Evolutionary conservation across 2,329 filamentous ascomycete genomes (phyloP).

Genomic region (Apiospora malaysiana): DNA sequence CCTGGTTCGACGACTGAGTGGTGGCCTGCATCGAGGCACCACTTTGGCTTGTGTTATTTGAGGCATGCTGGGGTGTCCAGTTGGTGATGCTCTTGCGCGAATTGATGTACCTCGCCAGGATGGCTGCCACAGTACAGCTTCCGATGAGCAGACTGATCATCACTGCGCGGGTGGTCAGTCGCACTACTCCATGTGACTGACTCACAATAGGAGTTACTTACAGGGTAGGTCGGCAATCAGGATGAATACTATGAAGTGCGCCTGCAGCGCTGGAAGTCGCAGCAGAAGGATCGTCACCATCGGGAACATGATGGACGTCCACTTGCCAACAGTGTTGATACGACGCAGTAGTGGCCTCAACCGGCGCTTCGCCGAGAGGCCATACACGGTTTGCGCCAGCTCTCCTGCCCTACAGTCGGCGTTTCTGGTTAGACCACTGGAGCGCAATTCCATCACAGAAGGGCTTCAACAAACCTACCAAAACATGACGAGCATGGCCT

Average conservation of each 20-base stretch:
- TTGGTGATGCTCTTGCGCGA: slow-evolving; percentile 33
- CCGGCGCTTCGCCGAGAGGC: slow-evolving; percentile 25
- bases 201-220: slow-evolving; percentile 24
- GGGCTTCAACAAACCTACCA: slow-evolving; percentile 26
- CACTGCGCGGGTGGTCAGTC: slow-evolving; percentile 23
- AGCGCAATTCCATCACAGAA: neutral
- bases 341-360: slow-evolving; percentile 28
- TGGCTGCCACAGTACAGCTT: slow-evolving; percentile 33
- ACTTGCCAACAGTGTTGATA: slow-evolving; percentile 32
- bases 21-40: slow-evolving; percentile 6
- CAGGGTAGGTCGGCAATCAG: slow-evolving; percentile 35
- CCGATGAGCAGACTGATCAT: slow-evolving; percentile 32
- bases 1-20: neutral
- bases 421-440: neutral
- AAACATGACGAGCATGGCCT: slow-evolving; percentile 37
- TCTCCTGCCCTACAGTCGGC: slow-evolving; percentile 24
- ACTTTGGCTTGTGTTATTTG: neutral
- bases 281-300: slow-evolving; percentile 33
- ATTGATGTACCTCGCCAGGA: slow-evolving; percentile 32
- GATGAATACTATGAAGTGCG: slow-evolving; percentile 32
- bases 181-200: too few species aligned
- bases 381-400: slow-evolving; percentile 27
- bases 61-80: slow-evolving; percentile 27
- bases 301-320: slow-evolving; percentile 32
- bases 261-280: slow-evolving; percentile 29